Base-by-base conservation (phyloP, 2,329 filamentous ascomycete genomes). In the Thelonectria rubi region DNA sequence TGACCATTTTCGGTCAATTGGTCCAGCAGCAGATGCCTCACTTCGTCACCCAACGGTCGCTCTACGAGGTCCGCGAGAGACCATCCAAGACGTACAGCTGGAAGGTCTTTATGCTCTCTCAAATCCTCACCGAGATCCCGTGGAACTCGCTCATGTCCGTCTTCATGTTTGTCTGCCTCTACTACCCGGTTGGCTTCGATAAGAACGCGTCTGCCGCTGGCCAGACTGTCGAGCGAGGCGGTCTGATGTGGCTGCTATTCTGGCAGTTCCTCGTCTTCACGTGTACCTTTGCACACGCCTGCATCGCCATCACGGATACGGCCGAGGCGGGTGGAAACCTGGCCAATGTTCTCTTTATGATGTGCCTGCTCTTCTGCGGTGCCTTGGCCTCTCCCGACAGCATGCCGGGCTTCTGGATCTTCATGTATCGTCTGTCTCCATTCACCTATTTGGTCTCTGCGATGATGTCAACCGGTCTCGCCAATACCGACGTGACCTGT, bases 11-110 rank as follows among this genome's bases (percentile, higher is more conserved):
- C 73, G 90, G 91, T 63, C 89, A 92, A 70, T 82, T 93, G 21
- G 86, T 90, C 1, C 89, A 93, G 75, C 87, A 91, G 71, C 88
- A 90, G 58, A 94, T 95, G 91, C 92, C 92, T 5, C 89, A 92
- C 70, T 96, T 96, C 66, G 90, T 95, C 68, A 87, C 88, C 17
- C 92, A 95, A 72, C 87, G 93, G 43, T 86, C 89, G 12, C 81
- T 96, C 0, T 96, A 95, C 77, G 93, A 96, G 78, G 91, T 91
- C 34, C 91, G 92, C 50, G 93, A 96, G 77, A 87, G 92, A 1
- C 92, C 92, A 0, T 91, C 89, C 58, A 94, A 94, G 79, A 88
- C 91, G 0, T 96, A 96, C 77, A 88, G 87, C 64, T 96, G 92
- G 93, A 88, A 90, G 73, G 87, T 92, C 4, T 96, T 96, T 73